phyloP scores from a whole-genome alignment of 2,329 filamentous ascomycete genomes.

The Talaromyces verruculosus region DNA sequence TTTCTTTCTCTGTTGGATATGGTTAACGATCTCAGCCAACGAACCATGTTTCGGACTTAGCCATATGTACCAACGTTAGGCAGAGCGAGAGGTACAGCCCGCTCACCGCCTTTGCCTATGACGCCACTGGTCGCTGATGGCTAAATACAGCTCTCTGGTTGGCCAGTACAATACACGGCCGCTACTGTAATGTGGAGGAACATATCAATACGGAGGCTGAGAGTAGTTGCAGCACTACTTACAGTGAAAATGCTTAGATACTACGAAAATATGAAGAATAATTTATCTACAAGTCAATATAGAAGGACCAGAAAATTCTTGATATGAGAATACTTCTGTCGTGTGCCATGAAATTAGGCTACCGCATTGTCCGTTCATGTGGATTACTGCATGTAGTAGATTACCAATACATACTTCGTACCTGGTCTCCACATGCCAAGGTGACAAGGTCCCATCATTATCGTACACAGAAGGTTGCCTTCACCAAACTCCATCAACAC shows the following conservation, averaged over 20 bases:
- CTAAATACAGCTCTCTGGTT: constrained; percentile 30
- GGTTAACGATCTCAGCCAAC: not conserved
- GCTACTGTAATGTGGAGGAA: constrained; percentile 63
- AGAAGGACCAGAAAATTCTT: not conserved
- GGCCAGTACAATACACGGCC: constrained; percentile 68
- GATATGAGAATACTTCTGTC: not conserved
- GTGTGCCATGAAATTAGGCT: not conserved
- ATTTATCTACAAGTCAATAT: not conserved
- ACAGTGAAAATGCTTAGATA: not conserved
- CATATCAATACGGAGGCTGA: constrained; percentile 16
- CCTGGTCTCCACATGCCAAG: constrained; percentile 10
- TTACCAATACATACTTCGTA: not conserved
- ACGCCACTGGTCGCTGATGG: constrained; percentile 31
- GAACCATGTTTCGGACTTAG: constrained; percentile 7
- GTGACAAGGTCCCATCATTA: constrained; percentile 3
- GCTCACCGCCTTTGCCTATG: constrained; percentile 37
- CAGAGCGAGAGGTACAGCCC: constrained; percentile 9
- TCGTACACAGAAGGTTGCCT: constrained; percentile 14
- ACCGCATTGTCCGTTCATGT: not conserved
- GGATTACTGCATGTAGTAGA: not conserved
- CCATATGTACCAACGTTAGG: not conserved
- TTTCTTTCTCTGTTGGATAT: not conserved
- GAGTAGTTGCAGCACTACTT: not conserved
- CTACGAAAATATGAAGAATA: not conserved
- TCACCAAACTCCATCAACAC: constrained; percentile 3